phyloP scores from a whole-genome alignment of 768 basidiomycete species.

The Auricularia sp. region DNA sequence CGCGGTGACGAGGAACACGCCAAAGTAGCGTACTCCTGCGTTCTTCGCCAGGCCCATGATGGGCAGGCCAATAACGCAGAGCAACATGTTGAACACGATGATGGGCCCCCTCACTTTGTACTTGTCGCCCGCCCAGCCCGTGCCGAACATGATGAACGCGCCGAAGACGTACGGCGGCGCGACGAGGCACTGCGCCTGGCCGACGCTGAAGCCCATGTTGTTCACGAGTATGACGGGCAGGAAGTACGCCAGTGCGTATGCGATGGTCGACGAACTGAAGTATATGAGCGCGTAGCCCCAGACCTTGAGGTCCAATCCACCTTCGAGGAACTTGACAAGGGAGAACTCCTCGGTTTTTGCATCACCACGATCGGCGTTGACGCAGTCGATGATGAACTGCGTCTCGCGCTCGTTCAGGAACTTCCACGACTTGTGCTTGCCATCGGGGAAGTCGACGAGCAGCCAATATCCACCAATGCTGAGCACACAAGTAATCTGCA shows the following conservation, averaged over 20 bases:
- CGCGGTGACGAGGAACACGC: constrained; percentile 3
- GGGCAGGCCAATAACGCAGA: constrained; percentile 13
- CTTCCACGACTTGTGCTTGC: constrained; percentile 8
- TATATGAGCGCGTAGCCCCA: constrained; percentile 17
- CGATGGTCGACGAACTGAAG: constrained; percentile 12
- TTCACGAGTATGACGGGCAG: constrained; percentile 16
- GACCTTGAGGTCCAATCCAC: constrained; percentile 14
- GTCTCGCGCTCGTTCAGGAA: constrained; percentile 18
- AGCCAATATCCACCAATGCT: constrained; percentile 9
- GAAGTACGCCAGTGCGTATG: constrained; percentile 13
- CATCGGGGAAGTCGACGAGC: constrained; percentile 23
- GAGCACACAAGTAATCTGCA: constrained; percentile 8
- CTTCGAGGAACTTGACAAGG: constrained; percentile 9
- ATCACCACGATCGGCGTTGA: constrained; percentile 19
- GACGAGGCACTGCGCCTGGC: constrained; percentile 13
- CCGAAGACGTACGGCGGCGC: constrained; percentile 18
- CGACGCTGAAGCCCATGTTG: constrained; percentile 10
- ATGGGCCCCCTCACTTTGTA: constrained; percentile 13
- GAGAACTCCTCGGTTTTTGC: constrained; percentile 15
- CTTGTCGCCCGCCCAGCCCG: constrained; percentile 14
- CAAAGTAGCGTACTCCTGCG: not conserved
- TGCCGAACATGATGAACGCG: constrained; percentile 13
- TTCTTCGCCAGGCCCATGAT: constrained; percentile 1
- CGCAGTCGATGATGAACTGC: constrained; percentile 12
- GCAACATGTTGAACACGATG: constrained; percentile 11